A percentile compares a stretch with the other conserved stretches of the same genome.
These are phyloP conservation scores for Scortechinia acanthostroma DNA, from an alignment of 2,329 filamentous ascomycete species.

Conservation along the genomic window DNA sequence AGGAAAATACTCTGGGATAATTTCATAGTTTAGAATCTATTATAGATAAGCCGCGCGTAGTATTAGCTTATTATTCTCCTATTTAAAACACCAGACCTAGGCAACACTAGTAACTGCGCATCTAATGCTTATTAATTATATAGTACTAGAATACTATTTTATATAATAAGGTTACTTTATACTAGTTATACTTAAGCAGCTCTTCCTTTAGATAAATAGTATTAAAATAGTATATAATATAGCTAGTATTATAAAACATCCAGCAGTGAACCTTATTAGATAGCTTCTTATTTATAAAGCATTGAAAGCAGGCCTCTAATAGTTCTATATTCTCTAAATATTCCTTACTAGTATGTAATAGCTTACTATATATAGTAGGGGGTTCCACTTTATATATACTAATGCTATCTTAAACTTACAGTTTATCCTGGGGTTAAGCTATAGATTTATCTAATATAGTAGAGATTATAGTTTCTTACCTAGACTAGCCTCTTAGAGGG, in stretches of 20 bases:
- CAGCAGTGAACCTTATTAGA: background rate
- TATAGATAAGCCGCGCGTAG: too few species aligned
- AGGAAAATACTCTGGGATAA: too few species aligned
- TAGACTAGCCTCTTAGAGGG: slow-evolving; percentile 3
- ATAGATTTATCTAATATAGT: background rate
- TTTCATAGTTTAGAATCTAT: too few species aligned
- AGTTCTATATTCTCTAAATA: background rate
- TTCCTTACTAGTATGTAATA: background rate
- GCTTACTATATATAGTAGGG: background rate
- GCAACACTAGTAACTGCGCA: too few species aligned
- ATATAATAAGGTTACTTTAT: background rate
- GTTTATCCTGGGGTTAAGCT: background rate
- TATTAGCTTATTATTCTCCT: too few species aligned
- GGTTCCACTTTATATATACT: background rate
- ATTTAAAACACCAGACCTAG: too few species aligned
- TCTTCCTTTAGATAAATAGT: background rate
- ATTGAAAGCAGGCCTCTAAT: background rate
- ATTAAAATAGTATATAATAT: background rate
- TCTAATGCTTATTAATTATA: background rate
- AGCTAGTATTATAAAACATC: slow-evolving; percentile 1
- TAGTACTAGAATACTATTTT: background rate
- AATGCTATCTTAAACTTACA: background rate
- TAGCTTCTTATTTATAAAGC: background rate
- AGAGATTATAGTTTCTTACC: background rate
- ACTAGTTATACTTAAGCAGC: background rate